These are phyloP conservation scores for Verbena officinalis DNA, from an alignment of 257 asterid species.

Conservation along the genomic window DNA sequence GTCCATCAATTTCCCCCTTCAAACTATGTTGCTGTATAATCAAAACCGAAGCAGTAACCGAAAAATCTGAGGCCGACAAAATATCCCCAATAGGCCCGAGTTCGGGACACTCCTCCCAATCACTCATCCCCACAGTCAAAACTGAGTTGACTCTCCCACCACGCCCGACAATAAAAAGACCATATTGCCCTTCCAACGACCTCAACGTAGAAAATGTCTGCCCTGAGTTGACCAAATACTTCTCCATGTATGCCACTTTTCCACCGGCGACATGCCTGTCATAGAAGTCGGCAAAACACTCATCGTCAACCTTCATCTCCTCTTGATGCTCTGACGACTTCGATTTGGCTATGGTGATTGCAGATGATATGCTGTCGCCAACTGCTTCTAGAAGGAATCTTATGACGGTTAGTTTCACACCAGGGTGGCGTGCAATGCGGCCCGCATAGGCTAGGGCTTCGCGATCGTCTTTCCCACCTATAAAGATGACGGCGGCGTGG, in stretches of 20 bases:
- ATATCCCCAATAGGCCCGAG: slow-evolving; percentile 93
- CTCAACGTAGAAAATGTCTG: slow-evolving; percentile 79
- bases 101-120: slow-evolving; percentile 97
- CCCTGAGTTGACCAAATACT: slow-evolving; percentile 81
- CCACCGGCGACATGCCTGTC: slow-evolving; percentile 87
- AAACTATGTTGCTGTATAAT: slow-evolving; percentile 82
- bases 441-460: slow-evolving; percentile 90
- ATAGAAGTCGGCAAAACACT: slow-evolving; percentile 83
- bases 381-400: slow-evolving; percentile 73
- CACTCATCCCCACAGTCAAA: slow-evolving; percentile 91
- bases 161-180: slow-evolving; percentile 85
- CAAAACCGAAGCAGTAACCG: slow-evolving; percentile 76
- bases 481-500: slow-evolving; percentile 85
- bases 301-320: slow-evolving; percentile 93
- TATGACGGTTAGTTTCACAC: slow-evolving; percentile 85
- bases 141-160: slow-evolving; percentile 83
- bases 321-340: slow-evolving; percentile 73
- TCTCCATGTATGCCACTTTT: slow-evolving; percentile 82
- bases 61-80: slow-evolving; percentile 83
- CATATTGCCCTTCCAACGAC: slow-evolving; percentile 84
- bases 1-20: slow-evolving; percentile 84
- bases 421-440: slow-evolving; percentile 82
- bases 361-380: slow-evolving; percentile 65
- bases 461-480: slow-evolving; percentile 90
- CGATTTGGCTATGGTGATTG: slow-evolving; percentile 67